Percentiles rank a stretch among this genome's conserved stretches.
Evolutionary conservation across 129 eudicot genomes (phyloP).

Genomic region (Artemisia annua): DNA sequence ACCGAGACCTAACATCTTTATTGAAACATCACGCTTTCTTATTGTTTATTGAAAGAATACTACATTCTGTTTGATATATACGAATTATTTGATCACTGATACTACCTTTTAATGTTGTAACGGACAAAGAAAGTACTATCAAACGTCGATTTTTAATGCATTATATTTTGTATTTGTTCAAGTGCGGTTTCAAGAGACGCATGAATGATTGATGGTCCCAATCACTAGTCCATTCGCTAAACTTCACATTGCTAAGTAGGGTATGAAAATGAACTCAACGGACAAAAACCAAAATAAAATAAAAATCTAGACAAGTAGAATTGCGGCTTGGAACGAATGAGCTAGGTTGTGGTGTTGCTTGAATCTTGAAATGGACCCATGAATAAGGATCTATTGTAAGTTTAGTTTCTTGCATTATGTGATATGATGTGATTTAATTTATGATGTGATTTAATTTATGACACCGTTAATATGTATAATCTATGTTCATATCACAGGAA

Average conservation of each 20-base stretch:
- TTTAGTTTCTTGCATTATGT: no score
- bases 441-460: no score
- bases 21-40: no score
- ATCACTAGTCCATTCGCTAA: background rate
- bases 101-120: background rate
- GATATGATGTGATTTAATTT: no score
- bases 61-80: background rate
- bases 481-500: no score
- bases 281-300: background rate
- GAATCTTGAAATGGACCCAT: background rate
- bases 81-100: no score
- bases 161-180: background rate
- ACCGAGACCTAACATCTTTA: background rate
- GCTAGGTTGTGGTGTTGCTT: background rate
- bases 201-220: conserved; percentile 19
- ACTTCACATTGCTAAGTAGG: conserved; percentile 1
- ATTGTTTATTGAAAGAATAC: background rate
- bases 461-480: no score
- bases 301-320: conserved; percentile 9
- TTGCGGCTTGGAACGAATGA: background rate
- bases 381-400: no score
- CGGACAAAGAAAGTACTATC: background rate
- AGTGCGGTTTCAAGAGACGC: background rate
- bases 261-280: conserved; percentile 2
- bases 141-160: background rate